Base-by-base conservation (phyloP, 495 filamentous ascomycete species). In the Bombardia bombarda region DNA sequence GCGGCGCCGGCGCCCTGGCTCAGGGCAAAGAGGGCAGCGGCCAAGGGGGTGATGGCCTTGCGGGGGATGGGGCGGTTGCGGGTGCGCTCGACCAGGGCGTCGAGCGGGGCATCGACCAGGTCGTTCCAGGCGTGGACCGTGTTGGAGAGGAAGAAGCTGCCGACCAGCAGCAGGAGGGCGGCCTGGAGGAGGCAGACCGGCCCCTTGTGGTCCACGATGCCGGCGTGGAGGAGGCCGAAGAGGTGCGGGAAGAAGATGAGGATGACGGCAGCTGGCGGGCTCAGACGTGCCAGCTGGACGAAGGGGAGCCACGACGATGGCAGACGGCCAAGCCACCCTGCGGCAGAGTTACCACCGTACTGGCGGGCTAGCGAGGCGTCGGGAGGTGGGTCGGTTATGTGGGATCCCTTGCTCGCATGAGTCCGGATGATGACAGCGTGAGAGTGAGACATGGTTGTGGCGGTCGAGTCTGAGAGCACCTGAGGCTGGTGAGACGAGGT, bases 61-160 rank as follows among this genome's bases (percentile, higher is more conserved):
- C 65, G 57, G 0, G 65, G 54, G 28, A 70, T 63, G 8, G 67
- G 67, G 0, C 67, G 54, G 23, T 49, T 57, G 26, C 50, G 48
- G 20, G 63, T 67, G 16, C 67, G 63, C 4, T 48, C 38, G 32
- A 68, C 54, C 3, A 49, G 42, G 8, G 47, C 45, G 46, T 70
- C 67, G 30, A 70, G 43, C 16, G 54, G 58, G 9, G 60, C 60
- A 42, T 70, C 65, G 51, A 66, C 46, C 17, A 67, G 56, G 51
- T 68, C 67, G 52, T 70, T 67, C 63, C 63, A 68, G 22, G 58
- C 59, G 52, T 64, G 60, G 4, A 54, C 55, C 2, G 64, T 61
- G 48, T 64, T 66, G 36, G 55, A 58, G 47, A 65, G 56, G 53
- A 72, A 68, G 55, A 71, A 63, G 49, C 50, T 57, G 35, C 59